Evolutionary conservation across 805 yeast genomes (phyloP).

Genomic region (baker's yeast (Saccharomyces cerevisiae)): DNA sequence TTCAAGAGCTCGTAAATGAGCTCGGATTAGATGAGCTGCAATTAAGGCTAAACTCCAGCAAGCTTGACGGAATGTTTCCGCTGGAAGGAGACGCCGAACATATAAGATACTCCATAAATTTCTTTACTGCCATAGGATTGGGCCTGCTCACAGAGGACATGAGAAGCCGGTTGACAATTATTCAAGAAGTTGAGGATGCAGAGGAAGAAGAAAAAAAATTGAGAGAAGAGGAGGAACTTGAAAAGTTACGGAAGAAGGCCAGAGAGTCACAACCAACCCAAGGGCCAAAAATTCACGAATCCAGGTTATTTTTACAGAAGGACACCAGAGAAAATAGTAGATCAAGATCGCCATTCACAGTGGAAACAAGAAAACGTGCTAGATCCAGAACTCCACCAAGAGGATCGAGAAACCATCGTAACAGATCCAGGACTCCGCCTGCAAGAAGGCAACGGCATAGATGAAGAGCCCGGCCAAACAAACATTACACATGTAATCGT

Average conservation of each 20-base stretch:
- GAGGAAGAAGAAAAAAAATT: slow-evolving; percentile 4
- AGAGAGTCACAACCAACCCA: neutral
- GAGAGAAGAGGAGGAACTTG: neutral
- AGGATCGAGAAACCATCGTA: slow-evolving; percentile 8
- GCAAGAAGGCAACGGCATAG: slow-evolving; percentile 8
- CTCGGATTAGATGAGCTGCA: slow-evolving; percentile 50
- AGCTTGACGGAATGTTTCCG: slow-evolving; percentile 59
- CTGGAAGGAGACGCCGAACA: slow-evolving; percentile 37
- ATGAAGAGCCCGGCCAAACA: slow-evolving; percentile 12
- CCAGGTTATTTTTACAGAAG: neutral
- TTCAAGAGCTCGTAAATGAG: slow-evolving; percentile 72
- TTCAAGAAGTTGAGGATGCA: slow-evolving; percentile 26
- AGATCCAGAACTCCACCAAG: slow-evolving; percentile 8
- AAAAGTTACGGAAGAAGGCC: neutral
- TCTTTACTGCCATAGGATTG: slow-evolving; percentile 84
- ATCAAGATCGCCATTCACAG: neutral
- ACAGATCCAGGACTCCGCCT: slow-evolving; percentile 20
- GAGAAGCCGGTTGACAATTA: slow-evolving; percentile 46
- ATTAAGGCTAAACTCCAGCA: slow-evolving; percentile 44
- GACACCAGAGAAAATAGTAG: neutral
- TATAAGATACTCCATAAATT: slow-evolving; percentile 75
- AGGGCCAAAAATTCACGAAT: neutral
- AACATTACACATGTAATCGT: neutral
- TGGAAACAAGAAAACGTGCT: slow-evolving; percentile 2
- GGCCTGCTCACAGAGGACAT: slow-evolving; percentile 77